phyloP scores from a whole-genome alignment of 345 rosid species.

The Gossypioides kirkii region DNA sequence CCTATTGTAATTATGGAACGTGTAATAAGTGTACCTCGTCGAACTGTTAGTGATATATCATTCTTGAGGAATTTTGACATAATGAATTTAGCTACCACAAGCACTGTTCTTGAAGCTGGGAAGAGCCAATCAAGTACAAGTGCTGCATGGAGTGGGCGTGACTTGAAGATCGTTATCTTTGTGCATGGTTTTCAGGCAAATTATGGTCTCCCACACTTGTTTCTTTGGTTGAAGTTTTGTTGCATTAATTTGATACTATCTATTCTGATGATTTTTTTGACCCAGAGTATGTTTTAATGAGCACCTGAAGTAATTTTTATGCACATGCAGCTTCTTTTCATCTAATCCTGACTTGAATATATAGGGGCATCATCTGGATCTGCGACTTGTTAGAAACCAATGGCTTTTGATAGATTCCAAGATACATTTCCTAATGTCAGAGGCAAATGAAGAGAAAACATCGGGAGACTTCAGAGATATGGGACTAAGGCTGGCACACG shows the following conservation, averaged over 20 bases:
- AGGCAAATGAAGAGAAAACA: slow-evolving; percentile 84
- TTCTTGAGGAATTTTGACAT: slow-evolving; percentile 63
- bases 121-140: slow-evolving; percentile 27
- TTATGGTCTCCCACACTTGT: slow-evolving; percentile 4
- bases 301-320: not conserved
- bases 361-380: slow-evolving; percentile 96
- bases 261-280: not conserved
- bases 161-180: slow-evolving; percentile 71
- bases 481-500: slow-evolving; percentile 86
- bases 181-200: slow-evolving; percentile 98
- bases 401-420: slow-evolving; percentile 94
- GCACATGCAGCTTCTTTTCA: not conserved
- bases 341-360: slow-evolving; percentile 6
- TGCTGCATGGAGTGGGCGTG: slow-evolving; percentile 35
- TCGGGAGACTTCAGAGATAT: slow-evolving; percentile 92
- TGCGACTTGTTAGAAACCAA: slow-evolving; percentile 84
- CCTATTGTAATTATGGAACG: slow-evolving; percentile 82
- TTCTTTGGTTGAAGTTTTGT: not conserved
- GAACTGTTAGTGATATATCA: slow-evolving; percentile 74
- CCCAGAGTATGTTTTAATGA: not conserved
- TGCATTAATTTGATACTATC: not conserved
- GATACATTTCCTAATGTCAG: slow-evolving; percentile 91
- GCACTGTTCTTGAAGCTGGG: slow-evolving; percentile 26
- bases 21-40: slow-evolving; percentile 79
- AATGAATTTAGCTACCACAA: slow-evolving; percentile 34